Base-by-base conservation (phyloP, 2,329 filamentous ascomycete species). In the Chrysosporium keratinophilum region DNA sequence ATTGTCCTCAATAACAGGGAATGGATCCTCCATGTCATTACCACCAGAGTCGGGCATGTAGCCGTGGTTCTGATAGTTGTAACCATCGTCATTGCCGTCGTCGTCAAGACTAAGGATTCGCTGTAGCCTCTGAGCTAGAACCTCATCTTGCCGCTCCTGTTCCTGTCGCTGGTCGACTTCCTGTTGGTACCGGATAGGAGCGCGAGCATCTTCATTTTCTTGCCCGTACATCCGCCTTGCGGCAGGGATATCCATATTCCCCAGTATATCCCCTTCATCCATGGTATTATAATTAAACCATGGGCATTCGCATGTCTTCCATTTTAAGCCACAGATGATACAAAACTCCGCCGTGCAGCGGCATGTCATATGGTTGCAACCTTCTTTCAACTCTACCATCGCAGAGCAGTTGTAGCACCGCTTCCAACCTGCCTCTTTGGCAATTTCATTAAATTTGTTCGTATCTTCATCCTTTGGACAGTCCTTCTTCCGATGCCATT, bases 331-430 rank as follows among this genome's bases (percentile, higher is more conserved):
- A 65, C 89, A 95, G 23, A 87, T 78, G 80, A 93, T 89, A 71
- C 89, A 95, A 64, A 94, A 94, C 62, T 94, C 80, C 28, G 87
- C 87, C 52, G 80, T 84, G 64, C 89, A 95, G 53, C 82, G 85
- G 66, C 88, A 95, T 28, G 82, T 88, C 81, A 94, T 91, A 66
- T 91, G 88, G 69, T 91, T 90, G 69, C 85, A 89, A 43, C 88
- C 88, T 67, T 91, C 86, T 61, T 84, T 84, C 48, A 88, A 72
- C 67, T 94, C 86, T 43, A 94, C 85, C 74, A 87, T 80, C 33
- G 79, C 78, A 60, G 79, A 83, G 71, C 89, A 95, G 61, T 78
- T 85, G 68, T 83, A 87, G 68, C 89, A 95, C 48, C 81, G 77
- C 67, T 88, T 83, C 84, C 85, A 90, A 34, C 85, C 85, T 53